A percentile compares a stretch with the other conserved stretches of the same genome.
These are phyloP conservation scores for Acacia concinna DNA, from an alignment of 331 rosid species.

Conservation along the genomic window DNA sequence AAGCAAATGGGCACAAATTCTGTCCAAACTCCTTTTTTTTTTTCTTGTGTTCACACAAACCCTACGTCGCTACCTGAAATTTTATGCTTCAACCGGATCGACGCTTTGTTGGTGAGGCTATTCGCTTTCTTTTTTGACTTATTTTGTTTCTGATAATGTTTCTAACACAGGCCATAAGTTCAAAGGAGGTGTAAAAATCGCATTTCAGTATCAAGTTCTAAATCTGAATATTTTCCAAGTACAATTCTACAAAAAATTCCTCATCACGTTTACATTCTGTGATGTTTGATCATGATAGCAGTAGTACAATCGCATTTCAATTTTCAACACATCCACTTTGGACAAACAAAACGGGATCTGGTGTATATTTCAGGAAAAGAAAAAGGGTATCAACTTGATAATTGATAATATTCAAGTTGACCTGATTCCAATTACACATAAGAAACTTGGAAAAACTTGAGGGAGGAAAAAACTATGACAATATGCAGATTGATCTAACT, in stretches of 20 bases:
- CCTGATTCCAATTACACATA: background rate
- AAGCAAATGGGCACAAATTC: too few species aligned
- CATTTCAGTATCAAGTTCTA: background rate
- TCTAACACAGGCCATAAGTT: background rate
- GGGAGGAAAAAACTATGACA: background rate
- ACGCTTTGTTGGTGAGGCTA: too few species aligned
- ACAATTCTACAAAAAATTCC: constrained; percentile 26
- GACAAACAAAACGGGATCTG: background rate
- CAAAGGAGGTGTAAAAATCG: background rate
- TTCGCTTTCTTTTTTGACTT: background rate
- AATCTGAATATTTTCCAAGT: background rate
- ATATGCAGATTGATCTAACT: constrained; percentile 5
- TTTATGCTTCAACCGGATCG: background rate
- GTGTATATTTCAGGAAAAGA: background rate
- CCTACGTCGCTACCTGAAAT: background rate
- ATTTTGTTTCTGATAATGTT: background rate
- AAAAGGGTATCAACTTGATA: background rate
- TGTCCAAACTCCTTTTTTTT: too few species aligned
- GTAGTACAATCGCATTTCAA: background rate
- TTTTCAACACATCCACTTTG: background rate
- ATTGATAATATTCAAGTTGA: background rate
- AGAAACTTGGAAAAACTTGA: background rate
- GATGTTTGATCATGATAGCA: constrained; percentile 9
- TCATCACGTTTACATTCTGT: background rate
- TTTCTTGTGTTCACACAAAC: background rate